Base-by-base conservation (phyloP, 1,284 basidiomycete species). In the Heterobasidion annosum region DNA sequence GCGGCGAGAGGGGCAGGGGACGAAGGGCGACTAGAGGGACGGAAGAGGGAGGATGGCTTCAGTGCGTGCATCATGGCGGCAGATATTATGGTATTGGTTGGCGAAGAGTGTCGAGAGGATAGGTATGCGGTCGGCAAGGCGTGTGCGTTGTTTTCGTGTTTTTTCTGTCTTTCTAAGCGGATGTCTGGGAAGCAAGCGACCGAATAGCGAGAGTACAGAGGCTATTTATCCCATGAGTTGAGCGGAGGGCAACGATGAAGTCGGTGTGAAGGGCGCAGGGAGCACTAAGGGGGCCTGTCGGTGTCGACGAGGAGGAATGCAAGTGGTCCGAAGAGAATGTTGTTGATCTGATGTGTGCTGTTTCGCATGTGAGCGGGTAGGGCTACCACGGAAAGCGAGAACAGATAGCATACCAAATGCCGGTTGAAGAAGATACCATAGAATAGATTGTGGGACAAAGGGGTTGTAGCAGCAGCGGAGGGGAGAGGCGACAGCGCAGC, bases 271-370 rank as follows among this genome's bases (percentile, higher is more conserved):
- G 47, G 51, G 52, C 40, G 44, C 51, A 56, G 52, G 19, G 51
- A 65, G 68, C 67, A 69, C 78, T 83, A 89, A 79, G 88, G 87
- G 66, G 87, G 87, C 60, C 83, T 75, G 76, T 90, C 85, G 58
- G 78, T 81, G 78, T 81, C 81, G 66, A 83, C 70, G 62, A 82
- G 75, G 67, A 73, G 68, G 72, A 73, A 74, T 58, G 69, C 77
- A 73, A 81, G 77, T 62, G 83, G 85, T 67, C 73, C 76, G 69
- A 83, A 78, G 73, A 76, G 76, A 77, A 81, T 75, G 68, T 69
- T 76, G 77, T 73, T 73, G 67, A 74, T 76, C 67, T 59, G 63
- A 56, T 75, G 74, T 67, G 72, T 70, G 71, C 68, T 73, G 66
- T 71, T 71, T 58, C 25, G 32, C 12, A 44, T 8, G n/a, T 5